A percentile compares a stretch with the other conserved stretches of the same genome.
Conservation (phyloP, 2,329 filamentous ascomycete genomes). For the Penicillium sp. region DNA sequence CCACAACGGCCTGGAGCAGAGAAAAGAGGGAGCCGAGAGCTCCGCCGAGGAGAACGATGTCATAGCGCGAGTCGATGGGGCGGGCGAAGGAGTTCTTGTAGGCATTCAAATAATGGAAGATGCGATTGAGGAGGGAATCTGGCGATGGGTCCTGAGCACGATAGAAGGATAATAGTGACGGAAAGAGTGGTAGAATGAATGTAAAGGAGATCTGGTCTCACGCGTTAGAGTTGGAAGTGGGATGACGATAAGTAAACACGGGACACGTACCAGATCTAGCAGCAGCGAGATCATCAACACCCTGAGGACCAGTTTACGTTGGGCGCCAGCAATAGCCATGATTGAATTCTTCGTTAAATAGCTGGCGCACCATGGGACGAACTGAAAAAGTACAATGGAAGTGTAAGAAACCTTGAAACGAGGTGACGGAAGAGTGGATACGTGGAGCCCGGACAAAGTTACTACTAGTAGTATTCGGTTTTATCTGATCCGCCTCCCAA, state of each 20-base stretch:
- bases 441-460: not conserved
- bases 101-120: conserved; percentile 80
- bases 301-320: conserved; percentile 77
- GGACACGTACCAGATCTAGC: conserved; percentile 73
- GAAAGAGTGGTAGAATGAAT: conserved; percentile 95
- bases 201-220: conserved; percentile 84
- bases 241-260: not conserved
- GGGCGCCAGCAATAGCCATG: conserved; percentile 42
- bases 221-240: not conserved
- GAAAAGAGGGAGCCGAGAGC: conserved; percentile 93
- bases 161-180: conserved; percentile 94
- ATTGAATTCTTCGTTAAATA: not conserved
- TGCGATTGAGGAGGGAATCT: conserved; percentile 70
- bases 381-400: not conserved
- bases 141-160: conserved; percentile 70
- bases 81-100: conserved; percentile 93
- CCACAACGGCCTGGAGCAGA: conserved; percentile 86
- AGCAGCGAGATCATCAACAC: conserved; percentile 89
- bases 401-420: not conserved
- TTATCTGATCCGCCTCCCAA: conserved; percentile 9
- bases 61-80: conserved; percentile 93
- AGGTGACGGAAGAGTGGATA: not conserved
- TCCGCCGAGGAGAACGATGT: conserved; percentile 92
- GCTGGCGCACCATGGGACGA: not conserved
- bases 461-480: not conserved